phyloP scores from a whole-genome alignment of 352 stramenopile genomes.

The Globisporangium takayamanum region DNA sequence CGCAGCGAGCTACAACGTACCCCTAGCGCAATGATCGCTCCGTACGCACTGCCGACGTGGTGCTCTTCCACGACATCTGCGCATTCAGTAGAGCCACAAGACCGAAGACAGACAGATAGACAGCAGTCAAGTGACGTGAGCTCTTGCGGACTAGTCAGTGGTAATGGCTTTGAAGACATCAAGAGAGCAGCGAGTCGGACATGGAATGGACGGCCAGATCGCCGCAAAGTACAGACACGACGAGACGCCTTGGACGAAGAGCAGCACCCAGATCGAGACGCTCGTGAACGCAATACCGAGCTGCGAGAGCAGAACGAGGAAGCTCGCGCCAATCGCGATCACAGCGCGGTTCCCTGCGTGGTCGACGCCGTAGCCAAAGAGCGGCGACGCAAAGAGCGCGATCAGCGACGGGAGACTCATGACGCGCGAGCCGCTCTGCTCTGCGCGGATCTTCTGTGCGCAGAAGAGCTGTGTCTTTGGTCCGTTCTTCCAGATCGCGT shows the following conservation, averaged over 20 bases:
- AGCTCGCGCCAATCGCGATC: conserved; percentile 42
- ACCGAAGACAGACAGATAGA: neutral
- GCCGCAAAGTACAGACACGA: conserved; percentile 79
- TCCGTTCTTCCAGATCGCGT: conserved; percentile 31
- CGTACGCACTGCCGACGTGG: conserved; percentile 74
- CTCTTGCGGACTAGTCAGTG: neutral
- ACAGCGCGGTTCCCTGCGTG: conserved; percentile 45
- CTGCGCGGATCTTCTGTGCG: conserved; percentile 31
- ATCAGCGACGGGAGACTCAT: conserved; percentile 84
- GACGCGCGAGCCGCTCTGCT: conserved; percentile 31
- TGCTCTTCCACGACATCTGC: conserved; percentile 65
- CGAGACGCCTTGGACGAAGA: conserved; percentile 69
- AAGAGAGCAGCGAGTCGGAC: conserved; percentile 14
- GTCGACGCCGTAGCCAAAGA: conserved; percentile 77
- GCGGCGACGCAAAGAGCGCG: conserved; percentile 54
- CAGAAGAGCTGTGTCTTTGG: conserved; percentile 27
- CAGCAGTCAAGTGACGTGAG: neutral
- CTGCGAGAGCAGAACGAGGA: conserved; percentile 56
- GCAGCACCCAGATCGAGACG: conserved; percentile 42
- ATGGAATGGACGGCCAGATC: conserved; percentile 80
- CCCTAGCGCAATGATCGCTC: conserved; percentile 65
- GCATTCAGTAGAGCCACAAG: neutral
- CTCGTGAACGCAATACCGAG: conserved; percentile 41
- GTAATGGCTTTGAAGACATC: neutral
- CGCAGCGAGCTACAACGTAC: conserved; percentile 10